A percentile compares a stretch with the other conserved stretches of the same genome.
phyloP scores from a whole-genome alignment of 2,329 filamentous ascomycete species.

The Cordyceps javanica region DNA sequence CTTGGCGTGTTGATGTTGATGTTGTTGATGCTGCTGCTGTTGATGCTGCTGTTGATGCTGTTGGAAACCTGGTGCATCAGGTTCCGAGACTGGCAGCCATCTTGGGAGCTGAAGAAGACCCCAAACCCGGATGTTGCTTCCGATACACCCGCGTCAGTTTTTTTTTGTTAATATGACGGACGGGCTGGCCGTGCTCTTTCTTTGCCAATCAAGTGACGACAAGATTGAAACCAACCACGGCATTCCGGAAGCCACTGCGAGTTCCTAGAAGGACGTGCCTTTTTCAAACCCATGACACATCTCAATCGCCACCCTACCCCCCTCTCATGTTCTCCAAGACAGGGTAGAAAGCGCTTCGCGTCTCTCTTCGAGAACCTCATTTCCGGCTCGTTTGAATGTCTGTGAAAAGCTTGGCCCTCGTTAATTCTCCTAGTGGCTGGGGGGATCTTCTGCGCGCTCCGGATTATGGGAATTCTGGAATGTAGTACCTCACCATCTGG shows the following conservation, averaged over 20 bases:
- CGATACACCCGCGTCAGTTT: neutral
- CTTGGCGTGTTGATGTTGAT: no score
- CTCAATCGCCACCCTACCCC: neutral
- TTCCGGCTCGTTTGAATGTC: neutral
- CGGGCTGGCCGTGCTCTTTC: no score
- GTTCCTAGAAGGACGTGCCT: neutral
- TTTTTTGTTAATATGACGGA: neutral
- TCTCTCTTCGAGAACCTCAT: neutral
- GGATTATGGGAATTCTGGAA: neutral
- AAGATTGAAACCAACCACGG: neutral
- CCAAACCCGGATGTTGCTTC: neutral
- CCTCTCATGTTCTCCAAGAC: neutral
- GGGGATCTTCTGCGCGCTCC: neutral
- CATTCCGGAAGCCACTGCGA: neutral
- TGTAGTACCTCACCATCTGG: neutral
- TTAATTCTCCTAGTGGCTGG: neutral
- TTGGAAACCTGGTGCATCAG: neutral
- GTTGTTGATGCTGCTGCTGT: no score
- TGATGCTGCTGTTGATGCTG: no score
- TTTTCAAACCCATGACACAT: neutral
- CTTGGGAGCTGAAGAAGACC: neutral
- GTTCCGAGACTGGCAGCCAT: neutral
- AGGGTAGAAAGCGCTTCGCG: neutral
- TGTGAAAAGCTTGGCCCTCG: neutral
- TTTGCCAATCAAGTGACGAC: neutral